These are phyloP conservation scores for Pseudonitzschia pungens DNA, from an alignment of 108 stramenopile genomes.

Conservation along the genomic window DNA sequence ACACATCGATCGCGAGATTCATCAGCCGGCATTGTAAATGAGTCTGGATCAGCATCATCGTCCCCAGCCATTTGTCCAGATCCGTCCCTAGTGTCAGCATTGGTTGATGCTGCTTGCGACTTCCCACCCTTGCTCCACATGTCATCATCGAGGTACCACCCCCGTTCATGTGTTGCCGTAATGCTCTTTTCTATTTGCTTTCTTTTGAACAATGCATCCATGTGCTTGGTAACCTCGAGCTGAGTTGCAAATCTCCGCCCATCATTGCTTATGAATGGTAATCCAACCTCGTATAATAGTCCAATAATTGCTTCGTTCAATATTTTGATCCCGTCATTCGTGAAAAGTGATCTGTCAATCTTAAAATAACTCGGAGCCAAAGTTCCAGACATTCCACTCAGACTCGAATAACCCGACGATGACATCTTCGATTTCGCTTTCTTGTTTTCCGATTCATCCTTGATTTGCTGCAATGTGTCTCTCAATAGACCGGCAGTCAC, in stretches of 20 bases:
- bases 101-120: conserved; percentile 17
- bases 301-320: conserved; percentile 72
- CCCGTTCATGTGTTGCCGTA: conserved; percentile 77
- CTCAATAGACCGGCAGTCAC: conserved; percentile 43
- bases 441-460: conserved; percentile 23
- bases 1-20: conserved; percentile 76
- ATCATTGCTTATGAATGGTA: conserved; percentile 81
- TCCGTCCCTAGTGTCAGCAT: conserved; percentile 2
- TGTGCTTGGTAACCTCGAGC: conserved; percentile 70
- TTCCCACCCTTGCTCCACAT: conserved; percentile 43
- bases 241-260: conserved; percentile 77
- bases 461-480: conserved; percentile 30
- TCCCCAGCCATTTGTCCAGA: conserved; percentile 22
- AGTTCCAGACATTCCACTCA: neutral
- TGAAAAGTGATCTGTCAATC: conserved; percentile 60
- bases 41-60: conserved; percentile 23
- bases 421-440: conserved; percentile 16
- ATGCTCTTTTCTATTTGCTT: conserved; percentile 80
- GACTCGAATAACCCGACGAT: neutral
- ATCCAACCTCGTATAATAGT: conserved; percentile 71
- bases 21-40: conserved; percentile 64
- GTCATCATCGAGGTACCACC: conserved; percentile 65
- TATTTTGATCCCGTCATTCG: conserved; percentile 74
- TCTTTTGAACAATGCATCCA: conserved; percentile 73
- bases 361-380: conserved; percentile 25